A percentile compares a stretch with the other conserved stretches of the same genome.
These are phyloP conservation scores for Aspergillus sojae DNA, from an alignment of 2,329 filamentous ascomycete species.

Conservation along the genomic window DNA sequence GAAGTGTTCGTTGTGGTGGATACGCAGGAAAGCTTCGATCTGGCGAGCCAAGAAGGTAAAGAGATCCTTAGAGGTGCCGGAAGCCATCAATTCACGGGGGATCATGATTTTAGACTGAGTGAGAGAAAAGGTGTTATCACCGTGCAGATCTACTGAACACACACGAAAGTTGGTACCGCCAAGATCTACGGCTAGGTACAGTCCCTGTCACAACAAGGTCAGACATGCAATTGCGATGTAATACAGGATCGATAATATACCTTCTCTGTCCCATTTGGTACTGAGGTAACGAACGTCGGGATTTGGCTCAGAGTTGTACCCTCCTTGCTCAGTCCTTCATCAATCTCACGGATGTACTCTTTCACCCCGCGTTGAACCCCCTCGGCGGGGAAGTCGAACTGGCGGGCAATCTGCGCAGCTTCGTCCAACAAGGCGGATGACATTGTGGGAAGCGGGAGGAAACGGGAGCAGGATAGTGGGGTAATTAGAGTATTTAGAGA, in stretches of 20 bases:
- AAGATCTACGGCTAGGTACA: constrained; percentile 96
- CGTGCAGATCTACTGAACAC: constrained; percentile 90
- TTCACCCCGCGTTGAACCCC: constrained; percentile 78
- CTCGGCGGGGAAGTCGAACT: constrained; percentile 82
- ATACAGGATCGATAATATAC: constrained; percentile 48
- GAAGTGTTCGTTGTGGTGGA: constrained; percentile 88
- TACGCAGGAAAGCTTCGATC: constrained; percentile 83
- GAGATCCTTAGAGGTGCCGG: constrained; percentile 80
- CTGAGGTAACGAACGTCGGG: constrained; percentile 91
- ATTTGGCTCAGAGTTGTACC: constrained; percentile 90
- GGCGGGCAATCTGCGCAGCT: constrained; percentile 75
- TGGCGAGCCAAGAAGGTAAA: constrained; percentile 92
- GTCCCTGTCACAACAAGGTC: constrained; percentile 61
- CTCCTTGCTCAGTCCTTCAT: constrained; percentile 77
- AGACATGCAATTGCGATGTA: constrained; percentile 10
- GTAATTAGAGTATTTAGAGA: constrained; percentile 1
- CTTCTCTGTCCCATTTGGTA: constrained; percentile 97
- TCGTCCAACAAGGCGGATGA: constrained; percentile 59
- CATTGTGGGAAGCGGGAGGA: constrained; percentile 19
- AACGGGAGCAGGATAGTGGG: background rate
- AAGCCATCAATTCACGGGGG: constrained; percentile 85
- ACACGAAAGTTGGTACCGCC: constrained; percentile 98
- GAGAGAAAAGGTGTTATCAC: constrained; percentile 91
- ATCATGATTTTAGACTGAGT: constrained; percentile 92
- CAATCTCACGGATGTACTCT: constrained; percentile 86